Evolutionary conservation across 2,329 filamentous ascomycete species (phyloP).

Genomic region (Aaosphaeria pasadenensis): DNA sequence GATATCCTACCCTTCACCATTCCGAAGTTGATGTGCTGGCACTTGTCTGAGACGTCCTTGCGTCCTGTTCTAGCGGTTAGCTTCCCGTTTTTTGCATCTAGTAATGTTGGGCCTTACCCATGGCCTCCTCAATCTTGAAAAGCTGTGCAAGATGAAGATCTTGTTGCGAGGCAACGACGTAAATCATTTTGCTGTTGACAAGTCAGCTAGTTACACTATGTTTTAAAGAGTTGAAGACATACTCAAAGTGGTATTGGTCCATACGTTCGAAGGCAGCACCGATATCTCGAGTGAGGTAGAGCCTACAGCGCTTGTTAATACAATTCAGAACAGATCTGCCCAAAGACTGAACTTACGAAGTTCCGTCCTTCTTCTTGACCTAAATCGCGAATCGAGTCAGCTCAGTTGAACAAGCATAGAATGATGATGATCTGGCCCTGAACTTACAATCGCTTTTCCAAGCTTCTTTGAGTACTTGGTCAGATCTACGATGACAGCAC

Average conservation of each 20-base stretch:
- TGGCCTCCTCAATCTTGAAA: conserved; percentile 61
- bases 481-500: conserved; percentile 67
- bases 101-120: conserved; percentile 39
- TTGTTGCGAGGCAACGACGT: conserved; percentile 63
- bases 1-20: conserved; percentile 62
- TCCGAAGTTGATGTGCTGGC: conserved; percentile 64
- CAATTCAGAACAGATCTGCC: too few relatives aligned
- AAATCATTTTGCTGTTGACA: conserved; percentile 58
- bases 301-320: conserved; percentile 8
- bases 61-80: conserved; percentile 12
- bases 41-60: conserved; percentile 57
- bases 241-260: conserved; percentile 59
- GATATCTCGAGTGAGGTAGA: conserved; percentile 69
- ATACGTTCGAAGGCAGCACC: conserved; percentile 63
- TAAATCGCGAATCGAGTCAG: too few relatives aligned
- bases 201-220: neutral
- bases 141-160: conserved; percentile 63
- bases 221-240: neutral
- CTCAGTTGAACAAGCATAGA: too few relatives aligned
- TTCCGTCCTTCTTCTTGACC: conserved; percentile 65
- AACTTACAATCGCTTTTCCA: conserved; percentile 23
- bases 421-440: too few relatives aligned
- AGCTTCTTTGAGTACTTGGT: conserved; percentile 67
- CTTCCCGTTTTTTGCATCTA: too few relatives aligned
- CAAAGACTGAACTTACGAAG: conserved; percentile 35